A percentile compares a stretch with the other conserved stretches of the same genome.
Conservation (phyloP, 208 protist species). For the Trypanosoma melophagium region DNA sequence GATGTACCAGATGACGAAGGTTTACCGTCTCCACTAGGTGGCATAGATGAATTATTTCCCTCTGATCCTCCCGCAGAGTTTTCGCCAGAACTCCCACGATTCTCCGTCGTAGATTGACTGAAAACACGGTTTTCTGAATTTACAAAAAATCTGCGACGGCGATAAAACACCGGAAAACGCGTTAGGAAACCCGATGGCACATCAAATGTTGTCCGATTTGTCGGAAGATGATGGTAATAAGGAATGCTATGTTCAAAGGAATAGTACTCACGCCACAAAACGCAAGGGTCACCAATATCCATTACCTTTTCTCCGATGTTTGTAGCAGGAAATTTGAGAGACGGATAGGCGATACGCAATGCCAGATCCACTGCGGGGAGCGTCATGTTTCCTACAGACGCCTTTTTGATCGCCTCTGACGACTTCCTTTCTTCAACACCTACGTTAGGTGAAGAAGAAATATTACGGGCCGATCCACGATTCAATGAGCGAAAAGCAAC, state of each 20-base stretch:
- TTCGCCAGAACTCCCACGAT: not conserved
- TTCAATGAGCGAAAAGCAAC: not conserved
- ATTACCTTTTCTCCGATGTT: conserved; percentile 27
- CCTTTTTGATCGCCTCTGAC: not conserved
- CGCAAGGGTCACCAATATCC: conserved; percentile 54
- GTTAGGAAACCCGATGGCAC: conserved; percentile 81
- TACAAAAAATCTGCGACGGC: conserved; percentile 39
- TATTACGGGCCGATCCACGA: not conserved
- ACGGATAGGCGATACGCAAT: conserved; percentile 42
- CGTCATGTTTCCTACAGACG: not conserved
- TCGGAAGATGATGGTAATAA: conserved; percentile 79
- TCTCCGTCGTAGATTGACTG: conserved; percentile 3
- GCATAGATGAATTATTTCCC: not conserved
- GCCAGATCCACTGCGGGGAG: conserved; percentile 63
- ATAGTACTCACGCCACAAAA: conserved; percentile 77
- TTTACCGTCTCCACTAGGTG: not conserved
- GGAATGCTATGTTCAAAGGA: conserved; percentile 53
- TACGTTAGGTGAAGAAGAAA: not conserved
- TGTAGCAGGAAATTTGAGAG: conserved; percentile 55
- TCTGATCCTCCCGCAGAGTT: not conserved
- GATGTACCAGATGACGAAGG: not conserved
- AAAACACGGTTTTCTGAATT: conserved; percentile 52
- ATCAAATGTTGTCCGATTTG: conserved; percentile 54
- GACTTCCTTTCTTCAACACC: not conserved
- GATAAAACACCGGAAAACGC: conserved; percentile 64